A percentile compares a stretch with the other conserved stretches of the same genome.
These are phyloP conservation scores for Blastocystis sp. DNA, from an alignment of 352 stramenopile genomes.

Conservation along the genomic window DNA sequence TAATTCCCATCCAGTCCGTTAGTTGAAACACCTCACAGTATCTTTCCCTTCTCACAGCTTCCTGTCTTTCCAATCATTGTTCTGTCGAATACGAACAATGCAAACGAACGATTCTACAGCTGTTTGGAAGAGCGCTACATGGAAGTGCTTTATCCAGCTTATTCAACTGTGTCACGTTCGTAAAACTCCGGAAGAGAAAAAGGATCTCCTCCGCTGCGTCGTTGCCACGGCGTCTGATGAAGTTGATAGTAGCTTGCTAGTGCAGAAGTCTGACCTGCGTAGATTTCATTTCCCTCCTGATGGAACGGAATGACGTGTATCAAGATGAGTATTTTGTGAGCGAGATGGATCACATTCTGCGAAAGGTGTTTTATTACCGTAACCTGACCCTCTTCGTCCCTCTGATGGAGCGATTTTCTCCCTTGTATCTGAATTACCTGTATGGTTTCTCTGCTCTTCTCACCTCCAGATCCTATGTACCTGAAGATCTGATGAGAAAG, in stretches of 20 bases:
- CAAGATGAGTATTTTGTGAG: neutral
- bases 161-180: neutral
- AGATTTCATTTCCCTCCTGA: neutral
- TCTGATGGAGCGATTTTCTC: neutral
- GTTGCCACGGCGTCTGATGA: neutral
- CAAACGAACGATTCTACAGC: too few relatives aligned
- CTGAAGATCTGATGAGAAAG: neutral
- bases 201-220: neutral
- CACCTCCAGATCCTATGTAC: neutral
- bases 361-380: neutral
- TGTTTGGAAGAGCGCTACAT: neutral
- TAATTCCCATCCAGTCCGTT: neutral
- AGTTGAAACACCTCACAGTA: neutral
- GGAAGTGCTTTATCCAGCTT: neutral
- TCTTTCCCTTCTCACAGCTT: neutral
- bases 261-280: neutral
- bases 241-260: neutral
- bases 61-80: neutral
- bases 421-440: neutral
- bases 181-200: neutral
- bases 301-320: neutral
- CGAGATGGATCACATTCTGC: neutral
- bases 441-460: neutral
- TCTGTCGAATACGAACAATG: too few relatives aligned
- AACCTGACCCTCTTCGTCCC: constrained; percentile 1